These are phyloP conservation scores for Carex myosuroides DNA, from an alignment of 176 grass and related monocot genomes.

Conservation along the genomic window DNA sequence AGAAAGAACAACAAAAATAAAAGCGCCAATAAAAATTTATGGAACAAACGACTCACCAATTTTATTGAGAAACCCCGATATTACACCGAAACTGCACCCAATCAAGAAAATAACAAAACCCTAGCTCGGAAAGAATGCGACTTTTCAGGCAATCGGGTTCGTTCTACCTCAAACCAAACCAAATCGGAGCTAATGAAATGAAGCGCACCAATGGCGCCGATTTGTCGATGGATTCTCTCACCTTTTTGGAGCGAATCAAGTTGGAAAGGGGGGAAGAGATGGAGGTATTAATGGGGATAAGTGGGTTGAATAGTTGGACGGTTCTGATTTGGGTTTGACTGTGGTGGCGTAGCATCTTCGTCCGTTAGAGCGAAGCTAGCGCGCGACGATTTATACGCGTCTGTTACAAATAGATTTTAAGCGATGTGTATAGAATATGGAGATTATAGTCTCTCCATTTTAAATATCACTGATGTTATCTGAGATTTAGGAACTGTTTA, in stretches of 20 bases:
- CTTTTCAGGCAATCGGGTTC: background rate
- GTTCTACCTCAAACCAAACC: background rate
- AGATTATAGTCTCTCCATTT: background rate
- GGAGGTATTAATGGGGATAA: conserved; percentile 4
- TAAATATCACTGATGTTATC: background rate
- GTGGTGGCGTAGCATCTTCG: background rate
- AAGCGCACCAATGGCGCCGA: background rate
- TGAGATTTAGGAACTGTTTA: background rate
- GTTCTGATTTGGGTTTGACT: background rate
- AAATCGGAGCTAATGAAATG: background rate
- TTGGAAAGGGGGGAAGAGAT: background rate
- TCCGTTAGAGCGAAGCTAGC: background rate
- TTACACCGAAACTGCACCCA: background rate
- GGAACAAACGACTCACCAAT: background rate
- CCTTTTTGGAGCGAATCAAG: conserved; percentile 10
- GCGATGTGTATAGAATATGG: background rate
- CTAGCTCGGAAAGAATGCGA: background rate
- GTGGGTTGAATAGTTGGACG: background rate
- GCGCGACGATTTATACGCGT: background rate
- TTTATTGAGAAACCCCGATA: background rate
- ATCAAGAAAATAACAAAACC: conserved; percentile 6
- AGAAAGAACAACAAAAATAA: background rate
- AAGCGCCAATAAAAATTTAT: background rate
- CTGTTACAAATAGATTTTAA: background rate
- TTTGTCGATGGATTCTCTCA: conserved; percentile 19